Evolutionary conservation across 441 rosid species (phyloP).

Genomic region (Gossypium davidsonii): DNA sequence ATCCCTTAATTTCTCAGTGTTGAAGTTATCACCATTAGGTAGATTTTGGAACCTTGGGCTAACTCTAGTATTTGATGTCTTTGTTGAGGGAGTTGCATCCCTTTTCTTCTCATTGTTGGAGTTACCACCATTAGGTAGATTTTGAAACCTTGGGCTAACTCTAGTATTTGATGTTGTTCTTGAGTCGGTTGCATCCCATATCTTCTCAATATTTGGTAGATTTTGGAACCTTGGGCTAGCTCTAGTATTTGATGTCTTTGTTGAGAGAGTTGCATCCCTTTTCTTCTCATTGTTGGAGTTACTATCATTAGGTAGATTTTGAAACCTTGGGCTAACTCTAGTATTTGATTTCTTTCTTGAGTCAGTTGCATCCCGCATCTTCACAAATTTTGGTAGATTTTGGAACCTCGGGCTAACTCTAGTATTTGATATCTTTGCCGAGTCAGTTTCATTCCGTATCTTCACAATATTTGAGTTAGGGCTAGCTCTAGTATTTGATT

Average conservation of each 20-base stretch:
- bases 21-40: not conserved
- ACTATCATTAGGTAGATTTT: not conserved
- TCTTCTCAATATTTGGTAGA: not conserved
- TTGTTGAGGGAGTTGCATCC: not conserved
- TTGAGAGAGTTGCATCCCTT: too few relatives aligned
- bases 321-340: constrained; percentile 1
- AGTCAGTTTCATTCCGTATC: too few relatives aligned
- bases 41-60: not conserved
- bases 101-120: not conserved
- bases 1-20: not conserved
- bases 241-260: not conserved
- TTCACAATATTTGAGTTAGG: not conserved
- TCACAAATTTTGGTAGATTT: not conserved
- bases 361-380: not conserved
- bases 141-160: constrained; percentile 2
- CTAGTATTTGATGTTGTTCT: not conserved
- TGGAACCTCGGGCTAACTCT: not conserved
- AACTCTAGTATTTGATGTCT: not conserved
- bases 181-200: not conserved
- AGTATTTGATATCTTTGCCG: too few relatives aligned
- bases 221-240: not conserved
- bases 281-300: constrained; percentile 4
- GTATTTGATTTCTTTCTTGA: not conserved
- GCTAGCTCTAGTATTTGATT: not conserved
- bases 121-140: not conserved